phyloP scores from a whole-genome alignment of 2,329 filamentous ascomycete species.

The Nigrospora oryzae region DNA sequence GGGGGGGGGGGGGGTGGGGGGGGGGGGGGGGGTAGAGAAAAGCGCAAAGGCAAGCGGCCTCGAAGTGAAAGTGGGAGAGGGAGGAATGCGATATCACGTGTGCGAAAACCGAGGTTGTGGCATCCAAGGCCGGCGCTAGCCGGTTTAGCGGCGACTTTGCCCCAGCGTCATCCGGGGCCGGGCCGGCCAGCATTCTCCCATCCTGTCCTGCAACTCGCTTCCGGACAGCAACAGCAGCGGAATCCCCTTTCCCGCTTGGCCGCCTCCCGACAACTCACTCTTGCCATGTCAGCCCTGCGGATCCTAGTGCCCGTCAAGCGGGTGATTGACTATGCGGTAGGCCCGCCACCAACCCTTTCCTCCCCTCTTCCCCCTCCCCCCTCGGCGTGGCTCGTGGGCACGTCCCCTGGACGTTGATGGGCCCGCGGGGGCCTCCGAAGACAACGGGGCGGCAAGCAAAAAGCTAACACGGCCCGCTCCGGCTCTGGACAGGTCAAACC shows the following conservation, averaged over 20 bases:
- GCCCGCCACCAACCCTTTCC: constrained; percentile 17
- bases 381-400: neutral
- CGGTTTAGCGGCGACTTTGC: constrained; percentile 1
- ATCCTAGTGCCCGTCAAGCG: constrained; percentile 76
- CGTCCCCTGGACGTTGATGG: too few species aligned
- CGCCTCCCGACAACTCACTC: neutral
- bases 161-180: neutral
- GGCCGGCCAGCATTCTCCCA: too few species aligned
- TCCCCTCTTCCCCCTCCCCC: neutral
- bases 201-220: too few species aligned
- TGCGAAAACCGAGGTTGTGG: neutral
- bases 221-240: neutral
- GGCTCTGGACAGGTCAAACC: constrained; percentile 51
- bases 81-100: neutral
- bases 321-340: constrained; percentile 80
- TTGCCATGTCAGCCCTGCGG: constrained; percentile 53
- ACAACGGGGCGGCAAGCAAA: too few species aligned
- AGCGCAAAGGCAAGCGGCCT: too few species aligned
- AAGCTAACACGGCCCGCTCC: neutral
- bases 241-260: neutral
- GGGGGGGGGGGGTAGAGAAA: too few species aligned
- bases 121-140: neutral
- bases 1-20: too few species aligned
- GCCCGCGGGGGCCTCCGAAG: too few species aligned
- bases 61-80: neutral